Conservation (phyloP, 371 early-diverging fungal species). For the Rhizopus delemar region DNA sequence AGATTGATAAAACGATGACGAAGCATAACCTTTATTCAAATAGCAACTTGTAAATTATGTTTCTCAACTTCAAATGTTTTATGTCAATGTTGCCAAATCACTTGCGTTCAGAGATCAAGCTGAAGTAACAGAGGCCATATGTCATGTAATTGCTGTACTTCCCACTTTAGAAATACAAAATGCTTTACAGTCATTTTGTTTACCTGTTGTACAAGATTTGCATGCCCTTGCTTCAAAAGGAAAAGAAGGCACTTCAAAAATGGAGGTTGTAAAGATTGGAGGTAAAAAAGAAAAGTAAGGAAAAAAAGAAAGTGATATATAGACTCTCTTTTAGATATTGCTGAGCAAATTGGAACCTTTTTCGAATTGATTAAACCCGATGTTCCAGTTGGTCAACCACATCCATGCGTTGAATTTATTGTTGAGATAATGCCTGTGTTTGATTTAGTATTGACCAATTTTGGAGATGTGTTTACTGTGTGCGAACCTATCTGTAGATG, state of each 20-base stretch:
- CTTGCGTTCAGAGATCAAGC: slow-evolving; percentile 71
- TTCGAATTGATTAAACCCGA: slow-evolving; percentile 57
- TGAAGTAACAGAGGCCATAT: slow-evolving; percentile 88
- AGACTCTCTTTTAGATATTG: slow-evolving; percentile 28
- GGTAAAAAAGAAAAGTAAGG: slow-evolving; percentile 28
- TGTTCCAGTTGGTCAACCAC: slow-evolving; percentile 49
- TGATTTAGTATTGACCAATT: slow-evolving; percentile 57
- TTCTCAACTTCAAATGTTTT: slow-evolving; percentile 77
- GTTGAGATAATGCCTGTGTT: slow-evolving; percentile 79
- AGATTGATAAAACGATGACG: background rate
- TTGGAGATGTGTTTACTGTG: slow-evolving; percentile 53
- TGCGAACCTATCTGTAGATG: slow-evolving; percentile 69
- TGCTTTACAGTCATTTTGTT: slow-evolving; percentile 78
- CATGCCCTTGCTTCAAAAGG: slow-evolving; percentile 49
- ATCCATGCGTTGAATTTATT: slow-evolving; percentile 76
- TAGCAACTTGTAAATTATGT: slow-evolving; percentile 72
- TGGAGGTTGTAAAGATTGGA: slow-evolving; percentile 43
- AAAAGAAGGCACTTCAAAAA: slow-evolving; percentile 14
- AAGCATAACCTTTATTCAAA: background rate
- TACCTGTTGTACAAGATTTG: slow-evolving; percentile 78
- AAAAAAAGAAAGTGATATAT: background rate
- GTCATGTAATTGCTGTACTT: slow-evolving; percentile 80
- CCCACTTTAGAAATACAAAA: slow-evolving; percentile 62
- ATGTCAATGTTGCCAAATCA: slow-evolving; percentile 62
- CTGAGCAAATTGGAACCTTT: slow-evolving; percentile 59